phyloP scores from a whole-genome alignment of 495 filamentous ascomycete genomes.

The Aspergillus asperescens region DNA sequence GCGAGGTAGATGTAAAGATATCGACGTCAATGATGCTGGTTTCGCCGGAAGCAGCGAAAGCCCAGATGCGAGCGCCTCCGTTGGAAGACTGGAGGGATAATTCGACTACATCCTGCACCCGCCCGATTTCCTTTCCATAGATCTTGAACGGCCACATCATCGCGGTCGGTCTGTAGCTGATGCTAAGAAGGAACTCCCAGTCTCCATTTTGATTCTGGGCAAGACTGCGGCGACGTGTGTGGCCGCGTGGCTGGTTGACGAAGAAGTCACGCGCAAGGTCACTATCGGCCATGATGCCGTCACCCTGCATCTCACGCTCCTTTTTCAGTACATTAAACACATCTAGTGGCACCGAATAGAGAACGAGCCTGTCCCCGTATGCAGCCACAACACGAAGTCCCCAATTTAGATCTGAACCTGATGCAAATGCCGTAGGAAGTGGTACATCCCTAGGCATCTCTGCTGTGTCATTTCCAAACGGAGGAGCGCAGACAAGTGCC shows the following conservation, averaged over 20 bases:
- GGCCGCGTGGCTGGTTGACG: conserved; percentile 25
- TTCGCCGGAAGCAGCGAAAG: conserved; percentile 31
- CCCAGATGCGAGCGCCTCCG: conserved; percentile 39
- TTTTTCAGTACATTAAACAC: conserved; percentile 44
- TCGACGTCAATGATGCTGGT: conserved; percentile 36
- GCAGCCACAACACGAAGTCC: conserved; percentile 60
- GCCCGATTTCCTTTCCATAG: conserved; percentile 40
- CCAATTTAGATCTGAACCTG: conserved; percentile 54
- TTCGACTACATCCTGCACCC: conserved; percentile 34
- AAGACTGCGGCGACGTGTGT: conserved; percentile 29
- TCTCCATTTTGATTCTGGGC: conserved; percentile 36
- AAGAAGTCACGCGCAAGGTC: conserved; percentile 34
- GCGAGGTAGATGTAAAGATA: conserved; percentile 22
- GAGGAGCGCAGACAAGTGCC: conserved; percentile 37
- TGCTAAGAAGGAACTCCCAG: conserved; percentile 38
- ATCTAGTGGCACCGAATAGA: conserved; percentile 63
- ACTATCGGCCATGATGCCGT: conserved; percentile 35
- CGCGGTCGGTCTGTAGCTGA: conserved; percentile 30
- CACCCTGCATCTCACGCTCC: conserved; percentile 33
- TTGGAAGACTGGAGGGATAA: conserved; percentile 31
- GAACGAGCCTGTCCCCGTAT: conserved; percentile 48
- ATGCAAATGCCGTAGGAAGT: conserved; percentile 49
- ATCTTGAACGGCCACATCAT: conserved; percentile 43
- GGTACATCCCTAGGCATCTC: conserved; percentile 36
- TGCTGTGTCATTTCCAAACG: conserved; percentile 29